Base-by-base conservation (phyloP, 352 stramenopile genomes). In the Peronospora belbahrii region DNA sequence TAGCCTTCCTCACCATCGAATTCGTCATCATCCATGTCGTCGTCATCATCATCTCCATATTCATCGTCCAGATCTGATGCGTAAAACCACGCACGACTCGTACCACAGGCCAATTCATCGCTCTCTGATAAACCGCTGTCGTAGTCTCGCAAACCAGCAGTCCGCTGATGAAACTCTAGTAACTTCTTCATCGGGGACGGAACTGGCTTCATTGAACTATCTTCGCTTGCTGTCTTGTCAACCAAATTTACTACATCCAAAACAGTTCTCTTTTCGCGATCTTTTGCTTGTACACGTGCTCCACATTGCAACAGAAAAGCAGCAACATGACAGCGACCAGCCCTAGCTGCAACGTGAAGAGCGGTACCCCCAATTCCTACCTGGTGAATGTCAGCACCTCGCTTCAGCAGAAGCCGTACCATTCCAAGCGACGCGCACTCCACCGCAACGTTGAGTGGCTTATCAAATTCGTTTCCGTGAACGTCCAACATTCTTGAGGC, bases 231-330 rank as follows among this genome's bases (percentile, higher is more conserved):
- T 15, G 23, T 44, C 49, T 48, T 40, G 10, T 67, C 50, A 10
- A 25, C 13, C 13, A 30, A 38, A 3, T 66, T 59, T 2, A 85
- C 20, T 1, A 59, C 43, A 37, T 85, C 59, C 35, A 84, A 36
- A 4, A 88, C 76, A 2, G 49, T 74, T 42, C 67, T 72, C 3
- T 72, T 80, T 20, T 69, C 36, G 11, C 67, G 65, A 46, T 90
- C 67, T 35, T 56, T 69, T 23, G 67, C 61, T 48, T 62, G 48
- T 3, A 83, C 53, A 45, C 70, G 80, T 4, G 81, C 75, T 23
- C 81, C 81, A 52, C 78, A 89, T 44, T 90, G 68, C 27, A 93
- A 42, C 1, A 93, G 48, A 51, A 90, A 85, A 3, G 74, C 76
- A 20, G 84, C 69, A 0, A 90, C 45, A 46, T 90, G 70, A 59